A percentile compares a stretch with the other conserved stretches of the same genome.
Conservation (phyloP, 805 yeast species). For the Candida taoyuanica region DNA sequence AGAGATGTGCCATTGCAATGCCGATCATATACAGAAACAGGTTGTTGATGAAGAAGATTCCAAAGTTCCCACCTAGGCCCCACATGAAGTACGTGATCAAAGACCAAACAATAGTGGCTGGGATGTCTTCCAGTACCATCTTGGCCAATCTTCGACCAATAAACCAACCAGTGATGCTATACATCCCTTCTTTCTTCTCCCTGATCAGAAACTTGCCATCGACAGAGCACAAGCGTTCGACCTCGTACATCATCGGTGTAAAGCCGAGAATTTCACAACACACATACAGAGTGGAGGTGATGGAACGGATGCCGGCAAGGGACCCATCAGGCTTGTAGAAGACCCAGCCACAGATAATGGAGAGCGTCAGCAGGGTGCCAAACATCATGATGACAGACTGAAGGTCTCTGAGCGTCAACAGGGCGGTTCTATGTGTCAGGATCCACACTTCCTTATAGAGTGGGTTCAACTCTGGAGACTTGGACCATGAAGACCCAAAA, state of each 20-base stretch:
- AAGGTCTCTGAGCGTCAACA: conserved; percentile 45
- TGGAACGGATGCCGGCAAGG: conserved; percentile 61
- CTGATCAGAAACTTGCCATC: conserved; percentile 55
- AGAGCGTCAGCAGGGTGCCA: conserved; percentile 42
- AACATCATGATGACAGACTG: conserved; percentile 42
- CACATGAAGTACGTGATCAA: conserved; percentile 70
- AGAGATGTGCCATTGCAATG: conserved; percentile 47
- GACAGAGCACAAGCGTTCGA: conserved; percentile 48
- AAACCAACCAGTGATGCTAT: conserved; percentile 21
- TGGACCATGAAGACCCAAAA: conserved; percentile 11
- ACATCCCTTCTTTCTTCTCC: conserved; percentile 22
- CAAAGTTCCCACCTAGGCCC: conserved; percentile 60
- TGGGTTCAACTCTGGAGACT: conserved; percentile 27
- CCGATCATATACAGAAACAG: conserved; percentile 54
- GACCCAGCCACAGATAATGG: conserved; percentile 71
- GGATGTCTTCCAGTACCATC: conserved; percentile 62
- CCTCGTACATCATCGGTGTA: conserved; percentile 51
- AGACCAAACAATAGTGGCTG: conserved; percentile 55
- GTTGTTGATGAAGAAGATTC: conserved; percentile 54
- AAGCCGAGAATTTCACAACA: conserved; percentile 52
- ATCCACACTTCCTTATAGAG: conserved; percentile 39
- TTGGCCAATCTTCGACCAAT: conserved; percentile 53
- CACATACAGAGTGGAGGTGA: conserved; percentile 47
- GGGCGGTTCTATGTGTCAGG: conserved; percentile 39
- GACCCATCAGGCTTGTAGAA: conserved; percentile 59